Percentiles rank a stretch among this genome's conserved stretches.
These are phyloP conservation scores for Mycena haematopus DNA, from an alignment of 768 basidiomycete genomes.

Conservation along the genomic window DNA sequence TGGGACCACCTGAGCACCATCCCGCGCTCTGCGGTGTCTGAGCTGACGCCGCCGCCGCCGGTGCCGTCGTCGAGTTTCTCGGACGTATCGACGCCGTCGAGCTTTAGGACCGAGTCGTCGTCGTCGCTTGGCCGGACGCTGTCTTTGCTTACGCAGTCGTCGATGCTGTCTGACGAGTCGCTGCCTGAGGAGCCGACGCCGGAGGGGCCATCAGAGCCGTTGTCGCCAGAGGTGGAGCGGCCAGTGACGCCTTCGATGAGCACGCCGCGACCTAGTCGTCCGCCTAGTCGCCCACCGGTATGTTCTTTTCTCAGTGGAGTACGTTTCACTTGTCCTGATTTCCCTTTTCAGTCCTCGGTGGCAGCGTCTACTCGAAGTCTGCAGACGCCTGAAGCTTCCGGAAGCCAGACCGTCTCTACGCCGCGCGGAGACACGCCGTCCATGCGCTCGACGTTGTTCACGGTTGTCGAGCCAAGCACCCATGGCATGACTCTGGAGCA, in stretches of 20 bases:
- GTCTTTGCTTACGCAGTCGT: conserved; percentile 26
- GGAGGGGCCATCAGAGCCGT: conserved; percentile 1
- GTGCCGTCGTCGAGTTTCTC: conserved; percentile 30
- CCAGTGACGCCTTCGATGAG: conserved; percentile 24
- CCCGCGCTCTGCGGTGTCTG: conserved; percentile 41
- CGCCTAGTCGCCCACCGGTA: conserved; percentile 36
- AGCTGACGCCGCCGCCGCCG: conserved; percentile 39
- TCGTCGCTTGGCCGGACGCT: conserved; percentile 24
- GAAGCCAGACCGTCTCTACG: conserved; percentile 48
- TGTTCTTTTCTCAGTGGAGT: conserved; percentile 9
- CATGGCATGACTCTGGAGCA: conserved; percentile 57
- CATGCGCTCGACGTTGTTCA: conserved; percentile 51
- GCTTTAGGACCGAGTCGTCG: conserved; percentile 14
- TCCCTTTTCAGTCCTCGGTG: conserved; percentile 37
- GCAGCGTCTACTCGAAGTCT: conserved; percentile 38
- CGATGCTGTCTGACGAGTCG: conserved; percentile 23
- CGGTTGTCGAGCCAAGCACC: conserved; percentile 56
- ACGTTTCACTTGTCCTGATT: conserved; percentile 1
- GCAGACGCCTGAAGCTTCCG: conserved; percentile 48
- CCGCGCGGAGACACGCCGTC: conserved; percentile 57
- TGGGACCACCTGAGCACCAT: conserved; percentile 52
- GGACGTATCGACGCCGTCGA: conserved; percentile 28
- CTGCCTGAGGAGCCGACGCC: not conserved
- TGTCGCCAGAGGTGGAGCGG: conserved; percentile 12
- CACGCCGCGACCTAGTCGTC: conserved; percentile 32